phyloP scores from a whole-genome alignment of 768 basidiomycete species.

The Boletus edulis region DNA sequence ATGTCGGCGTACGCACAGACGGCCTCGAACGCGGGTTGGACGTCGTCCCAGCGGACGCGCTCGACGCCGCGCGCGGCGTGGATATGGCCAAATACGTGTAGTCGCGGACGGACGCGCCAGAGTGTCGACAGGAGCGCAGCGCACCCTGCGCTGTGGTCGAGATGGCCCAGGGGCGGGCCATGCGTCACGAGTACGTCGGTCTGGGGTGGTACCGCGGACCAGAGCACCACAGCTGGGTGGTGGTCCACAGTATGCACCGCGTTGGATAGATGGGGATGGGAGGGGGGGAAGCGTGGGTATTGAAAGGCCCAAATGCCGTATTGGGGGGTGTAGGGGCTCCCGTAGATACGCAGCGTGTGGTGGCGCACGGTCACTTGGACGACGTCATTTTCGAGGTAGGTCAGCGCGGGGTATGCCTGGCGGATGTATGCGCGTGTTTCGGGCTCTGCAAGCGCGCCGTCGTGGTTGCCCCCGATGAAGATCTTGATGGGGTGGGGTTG shows the following conservation, averaged over 20 bases:
- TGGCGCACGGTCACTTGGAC: constrained; percentile 28
- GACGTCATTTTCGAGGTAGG: constrained; percentile 38
- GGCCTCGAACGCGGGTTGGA: constrained; percentile 31
- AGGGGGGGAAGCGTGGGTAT: constrained; percentile 7
- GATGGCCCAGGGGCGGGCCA: constrained; percentile 38
- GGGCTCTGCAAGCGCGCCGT: constrained; percentile 25
- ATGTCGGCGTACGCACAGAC: constrained; percentile 13
- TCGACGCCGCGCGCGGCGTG: constrained; percentile 38
- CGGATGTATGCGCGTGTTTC: constrained; percentile 14
- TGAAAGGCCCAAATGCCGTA: constrained; percentile 24
- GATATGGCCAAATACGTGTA: constrained; percentile 45
- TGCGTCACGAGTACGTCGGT: constrained; percentile 45
- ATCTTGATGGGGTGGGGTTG: constrained; percentile 40
- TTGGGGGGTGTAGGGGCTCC: constrained; percentile 39
- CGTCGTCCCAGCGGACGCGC: constrained; percentile 30
- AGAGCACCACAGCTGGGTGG: constrained; percentile 14
- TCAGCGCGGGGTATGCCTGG: constrained; percentile 27
- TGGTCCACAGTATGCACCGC: neutral
- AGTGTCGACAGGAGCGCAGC: constrained; percentile 30
- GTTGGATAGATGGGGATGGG: neutral
- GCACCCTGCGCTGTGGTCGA: constrained; percentile 34
- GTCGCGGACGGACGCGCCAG: constrained; percentile 33
- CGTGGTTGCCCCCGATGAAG: constrained; percentile 46
- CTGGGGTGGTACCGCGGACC: constrained; percentile 28
- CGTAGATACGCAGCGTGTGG: constrained; percentile 34